Evolutionary conservation across 305 asterid species (phyloP), one percentile per base, ranked within the genome.

Genomic region (Fraxinus xanthoxyloides): DNA sequence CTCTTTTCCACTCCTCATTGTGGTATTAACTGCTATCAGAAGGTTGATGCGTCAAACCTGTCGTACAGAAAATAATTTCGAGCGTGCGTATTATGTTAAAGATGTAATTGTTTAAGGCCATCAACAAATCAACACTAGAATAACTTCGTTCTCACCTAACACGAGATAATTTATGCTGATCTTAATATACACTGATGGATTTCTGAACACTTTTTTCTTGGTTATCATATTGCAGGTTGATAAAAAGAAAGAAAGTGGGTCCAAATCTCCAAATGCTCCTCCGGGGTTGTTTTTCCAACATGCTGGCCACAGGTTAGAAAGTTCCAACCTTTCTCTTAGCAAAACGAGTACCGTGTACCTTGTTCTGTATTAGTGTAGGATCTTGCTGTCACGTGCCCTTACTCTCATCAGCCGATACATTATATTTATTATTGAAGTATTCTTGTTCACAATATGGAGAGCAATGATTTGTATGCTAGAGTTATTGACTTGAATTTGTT

Each of bases 221-320:
- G 61, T 34, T 46, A 26, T n/a, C 26, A 70, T 70, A 34, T 24
- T 28, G 82, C 89, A 95, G 99, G 89, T 93, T 86, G 97, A 94
- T 81, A 90, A 87, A 82, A 84, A 86, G 87, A 89, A 89, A 85
- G 97, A 92, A 70, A 78, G 86, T 24, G 93, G 88, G 82, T 77
- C 91, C 8, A 87, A 89, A 79, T 82, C 94, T 84, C 86, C 87
- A 76, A 87, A 79, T 86, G 46, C 89, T 83, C 92, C 97, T 43
- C 89, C 92, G 54, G 99, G 99, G 82, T 90, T 96, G 90, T 96
- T 96, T 85, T 96, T 96, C 85, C 98, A 92, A 85, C 98, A 96
- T 85, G 95, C 98, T 86, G 99, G 99, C 78, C 99, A 96, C 94
- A 94, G 99, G 99, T 94, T 76, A 79, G 85, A 83, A 78, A 72